Evolutionary conservation across 352 stramenopile genomes (phyloP).

Genomic region (Pythium rhizo-oryzae): DNA sequence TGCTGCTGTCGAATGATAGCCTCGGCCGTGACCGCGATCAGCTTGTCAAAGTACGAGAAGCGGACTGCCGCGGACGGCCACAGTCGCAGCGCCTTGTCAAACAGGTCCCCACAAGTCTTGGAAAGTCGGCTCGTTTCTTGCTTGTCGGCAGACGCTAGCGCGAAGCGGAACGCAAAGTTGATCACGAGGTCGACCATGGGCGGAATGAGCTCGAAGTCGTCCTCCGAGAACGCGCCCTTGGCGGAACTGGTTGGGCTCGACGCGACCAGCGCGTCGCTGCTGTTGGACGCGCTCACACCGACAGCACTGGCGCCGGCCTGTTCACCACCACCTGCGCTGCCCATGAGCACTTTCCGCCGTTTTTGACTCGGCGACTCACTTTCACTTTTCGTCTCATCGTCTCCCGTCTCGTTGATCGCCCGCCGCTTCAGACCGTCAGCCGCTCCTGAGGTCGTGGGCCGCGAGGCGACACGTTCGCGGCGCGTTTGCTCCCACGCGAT

Average conservation of each 20-base stretch:
- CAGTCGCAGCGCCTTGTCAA: conserved; percentile 84
- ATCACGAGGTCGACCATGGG: conserved; percentile 92
- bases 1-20: conserved; percentile 80
- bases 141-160: conserved; percentile 87
- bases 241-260: conserved; percentile 26
- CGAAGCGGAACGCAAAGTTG: conserved; percentile 92
- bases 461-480: conserved; percentile 57
- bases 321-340: neutral
- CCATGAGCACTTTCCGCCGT: conserved; percentile 11
- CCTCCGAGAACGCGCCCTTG: conserved; percentile 48
- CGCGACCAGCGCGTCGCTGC: neutral
- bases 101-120: conserved; percentile 88
- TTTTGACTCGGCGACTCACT: conserved; percentile 22
- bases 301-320: conserved; percentile 8
- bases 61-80: conserved; percentile 88
- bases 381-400: conserved; percentile 12
- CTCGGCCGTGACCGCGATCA: conserved; percentile 89
- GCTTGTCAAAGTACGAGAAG: conserved; percentile 91
- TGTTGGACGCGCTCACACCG: neutral
- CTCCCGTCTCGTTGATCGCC: neutral
- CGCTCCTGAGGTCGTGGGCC: conserved; percentile 1
- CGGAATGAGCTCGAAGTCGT: conserved; percentile 86
- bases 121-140: conserved; percentile 86
- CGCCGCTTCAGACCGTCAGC: conserved; percentile 14
- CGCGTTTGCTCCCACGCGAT: conserved; percentile 95